phyloP scores from a whole-genome alignment of 305 asterid genomes.

The Rubia occidens region DNA sequence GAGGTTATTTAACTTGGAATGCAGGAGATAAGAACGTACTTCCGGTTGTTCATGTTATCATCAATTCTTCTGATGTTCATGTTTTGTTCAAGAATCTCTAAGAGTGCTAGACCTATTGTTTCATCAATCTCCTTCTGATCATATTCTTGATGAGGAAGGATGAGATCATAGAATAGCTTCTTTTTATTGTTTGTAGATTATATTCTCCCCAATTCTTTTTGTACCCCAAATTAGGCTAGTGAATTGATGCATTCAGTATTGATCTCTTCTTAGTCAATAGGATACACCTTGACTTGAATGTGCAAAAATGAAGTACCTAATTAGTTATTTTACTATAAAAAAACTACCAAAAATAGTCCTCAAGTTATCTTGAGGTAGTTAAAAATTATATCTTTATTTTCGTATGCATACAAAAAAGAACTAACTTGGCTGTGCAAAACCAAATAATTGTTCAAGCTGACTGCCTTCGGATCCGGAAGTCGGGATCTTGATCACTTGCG shows the following conservation, averaged over 20 bases:
- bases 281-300: neutral
- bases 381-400: neutral
- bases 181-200: slow-evolving; percentile 7
- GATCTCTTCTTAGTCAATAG: neutral
- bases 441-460: neutral
- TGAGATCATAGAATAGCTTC: neutral
- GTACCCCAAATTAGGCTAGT: neutral
- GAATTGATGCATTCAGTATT: neutral
- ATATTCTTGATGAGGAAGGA: neutral
- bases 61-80: slow-evolving; percentile 38
- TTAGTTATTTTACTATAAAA: neutral
- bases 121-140: slow-evolving; percentile 54
- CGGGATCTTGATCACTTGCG: neutral
- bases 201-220: slow-evolving; percentile 1
- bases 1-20: too few species aligned
- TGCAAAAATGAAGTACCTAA: too few species aligned
- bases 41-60: too few species aligned
- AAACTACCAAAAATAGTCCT: neutral
- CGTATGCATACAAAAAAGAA: neutral
- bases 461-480: neutral
- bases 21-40: too few species aligned
- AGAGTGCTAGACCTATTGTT: slow-evolving; percentile 69
- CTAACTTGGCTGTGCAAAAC: slow-evolving; percentile 1
- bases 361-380: slow-evolving; percentile 1
- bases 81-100: slow-evolving; percentile 94